Conservation (phyloP, 352 stramenopile species). For the Phytophthora agathidicida region DNA sequence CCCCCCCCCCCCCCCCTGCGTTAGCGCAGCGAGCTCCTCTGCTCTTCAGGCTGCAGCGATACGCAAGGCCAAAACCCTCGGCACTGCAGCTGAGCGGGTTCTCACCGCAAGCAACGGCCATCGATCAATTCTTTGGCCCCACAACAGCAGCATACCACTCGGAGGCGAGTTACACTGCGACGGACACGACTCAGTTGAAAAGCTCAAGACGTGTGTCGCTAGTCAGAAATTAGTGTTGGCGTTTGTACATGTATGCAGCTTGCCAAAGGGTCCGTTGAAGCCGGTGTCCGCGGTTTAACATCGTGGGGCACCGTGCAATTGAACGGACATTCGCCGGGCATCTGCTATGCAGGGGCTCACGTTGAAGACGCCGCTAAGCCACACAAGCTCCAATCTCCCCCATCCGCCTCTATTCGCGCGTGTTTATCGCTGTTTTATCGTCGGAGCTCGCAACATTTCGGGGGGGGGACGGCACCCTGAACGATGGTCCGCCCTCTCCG, state of each 20-base stretch:
- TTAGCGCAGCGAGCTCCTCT: background rate
- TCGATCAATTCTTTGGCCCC: too few species aligned
- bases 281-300: conserved; percentile 23
- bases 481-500: conserved; percentile 19
- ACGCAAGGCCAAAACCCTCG: too few species aligned
- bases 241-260: conserved; percentile 2
- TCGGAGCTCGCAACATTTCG: conserved; percentile 21
- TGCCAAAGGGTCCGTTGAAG: conserved; percentile 7
- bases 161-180: conserved; percentile 1
- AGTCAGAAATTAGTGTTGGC: conserved; percentile 1
- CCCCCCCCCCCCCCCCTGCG: background rate
- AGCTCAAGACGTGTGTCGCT: conserved; percentile 8
- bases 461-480: conserved; percentile 5
- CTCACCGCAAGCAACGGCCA: background rate
- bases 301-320: conserved; percentile 20
- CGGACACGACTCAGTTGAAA: background rate
- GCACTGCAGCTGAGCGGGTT: background rate
- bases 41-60: conserved; percentile 11
- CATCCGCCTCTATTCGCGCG: conserved; percentile 24
- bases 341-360: conserved; percentile 17
- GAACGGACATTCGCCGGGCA: conserved; percentile 25
- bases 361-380: conserved; percentile 28
- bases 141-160: too few species aligned
- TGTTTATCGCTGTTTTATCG: conserved; percentile 27
- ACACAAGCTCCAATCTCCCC: conserved; percentile 32